phyloP scores from a whole-genome alignment of 73 alveolate species.

The Tetrahymena borealis region DNA sequence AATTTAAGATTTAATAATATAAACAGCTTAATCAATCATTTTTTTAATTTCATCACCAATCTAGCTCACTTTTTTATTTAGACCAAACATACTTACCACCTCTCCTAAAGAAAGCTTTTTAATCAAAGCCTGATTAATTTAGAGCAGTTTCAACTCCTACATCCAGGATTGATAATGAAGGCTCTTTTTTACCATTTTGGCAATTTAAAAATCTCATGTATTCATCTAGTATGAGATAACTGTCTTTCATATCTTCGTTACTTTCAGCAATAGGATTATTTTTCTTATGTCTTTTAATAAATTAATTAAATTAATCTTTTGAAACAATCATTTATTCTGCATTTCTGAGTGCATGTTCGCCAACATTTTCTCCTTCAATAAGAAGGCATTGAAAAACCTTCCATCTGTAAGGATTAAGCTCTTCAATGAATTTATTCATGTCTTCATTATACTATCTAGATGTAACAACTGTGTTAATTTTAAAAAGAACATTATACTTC shows the following conservation, averaged over 20 bases:
- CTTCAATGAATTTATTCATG: conserved; percentile 44
- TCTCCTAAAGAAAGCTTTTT: conserved; percentile 47
- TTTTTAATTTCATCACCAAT: neutral
- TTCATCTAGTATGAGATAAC: conserved; percentile 55
- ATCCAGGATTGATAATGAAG: conserved; percentile 41
- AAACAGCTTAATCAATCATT: no score
- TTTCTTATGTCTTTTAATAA: conserved; percentile 48
- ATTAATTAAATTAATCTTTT: conserved; percentile 48
- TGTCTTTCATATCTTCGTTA: conserved; percentile 48
- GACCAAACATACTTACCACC: conserved; percentile 49
- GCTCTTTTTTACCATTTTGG: conserved; percentile 48
- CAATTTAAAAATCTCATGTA: conserved; percentile 50
- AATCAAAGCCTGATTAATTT: conserved; percentile 41
- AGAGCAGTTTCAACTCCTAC: conserved; percentile 52
- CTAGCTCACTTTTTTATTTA: neutral
- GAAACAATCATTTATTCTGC: conserved; percentile 30
- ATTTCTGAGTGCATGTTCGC: conserved; percentile 5
- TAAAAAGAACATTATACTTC: conserved; percentile 38
- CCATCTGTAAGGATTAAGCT: conserved; percentile 61
- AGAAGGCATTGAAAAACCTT: conserved; percentile 54
- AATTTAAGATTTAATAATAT: no score
- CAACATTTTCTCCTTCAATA: conserved; percentile 65
- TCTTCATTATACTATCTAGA: conserved; percentile 51
- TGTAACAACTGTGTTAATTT: conserved; percentile 57
- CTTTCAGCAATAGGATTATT: conserved; percentile 45